Evolutionary conservation across 1,139 yeast species (phyloP).

Genomic region (Blastobotrys proliferans): DNA sequence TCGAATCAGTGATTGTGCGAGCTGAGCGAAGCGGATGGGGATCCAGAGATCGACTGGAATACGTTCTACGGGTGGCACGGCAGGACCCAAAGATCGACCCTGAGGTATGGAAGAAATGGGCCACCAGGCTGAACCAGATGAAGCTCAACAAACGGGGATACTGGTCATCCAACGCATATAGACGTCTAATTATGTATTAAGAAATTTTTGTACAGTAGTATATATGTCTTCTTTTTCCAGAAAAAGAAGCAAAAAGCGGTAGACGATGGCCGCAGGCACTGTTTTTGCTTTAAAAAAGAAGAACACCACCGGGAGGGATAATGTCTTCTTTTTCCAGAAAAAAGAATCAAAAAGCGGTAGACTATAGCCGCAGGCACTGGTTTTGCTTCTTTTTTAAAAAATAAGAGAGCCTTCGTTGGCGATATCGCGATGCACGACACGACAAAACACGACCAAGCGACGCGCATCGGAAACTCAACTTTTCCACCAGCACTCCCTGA

Average conservation of each 20-base stretch:
- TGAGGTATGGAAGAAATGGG: conserved; percentile 20
- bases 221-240: not conserved
- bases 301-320: no score
- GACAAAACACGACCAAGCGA: no score
- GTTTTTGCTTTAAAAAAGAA: no score
- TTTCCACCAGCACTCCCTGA: conserved; percentile 1
- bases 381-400: no score
- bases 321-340: no score
- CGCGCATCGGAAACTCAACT: no score
- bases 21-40: conserved; percentile 21
- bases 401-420: no score
- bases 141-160: conserved; percentile 19
- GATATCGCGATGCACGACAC: no score
- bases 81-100: conserved; percentile 16
- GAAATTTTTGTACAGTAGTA: not conserved
- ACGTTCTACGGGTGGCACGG: conserved; percentile 24
- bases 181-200: not conserved
- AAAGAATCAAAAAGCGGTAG: no score
- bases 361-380: no score
- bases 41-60: conserved; percentile 21
- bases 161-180: conserved; percentile 14
- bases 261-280: no score
- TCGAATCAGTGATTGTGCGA: conserved; percentile 19
- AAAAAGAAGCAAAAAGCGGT: not conserved
- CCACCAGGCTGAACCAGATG: conserved; percentile 19